Conservation (phyloP, 83 land plant species). For the Thuja plicata region DNA sequence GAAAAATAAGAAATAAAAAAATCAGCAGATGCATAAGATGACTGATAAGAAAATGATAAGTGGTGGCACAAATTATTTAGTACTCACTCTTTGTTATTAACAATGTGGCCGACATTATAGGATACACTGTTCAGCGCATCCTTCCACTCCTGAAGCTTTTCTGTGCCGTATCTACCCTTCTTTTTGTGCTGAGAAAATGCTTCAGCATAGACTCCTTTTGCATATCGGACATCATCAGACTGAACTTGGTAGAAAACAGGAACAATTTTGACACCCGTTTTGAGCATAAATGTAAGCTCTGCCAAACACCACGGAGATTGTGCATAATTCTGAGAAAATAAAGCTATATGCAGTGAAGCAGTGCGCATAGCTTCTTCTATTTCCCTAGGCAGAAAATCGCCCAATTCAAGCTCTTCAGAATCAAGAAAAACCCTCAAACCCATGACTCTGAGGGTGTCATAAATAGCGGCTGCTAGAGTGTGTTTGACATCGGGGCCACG, state of each 20-base stretch:
- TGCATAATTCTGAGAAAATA: neutral
- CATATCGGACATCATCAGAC: no score
- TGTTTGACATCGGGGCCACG: no score
- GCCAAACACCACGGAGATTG: neutral
- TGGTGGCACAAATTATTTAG: no score
- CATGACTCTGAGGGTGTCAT: fast-evolving
- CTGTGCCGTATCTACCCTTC: neutral
- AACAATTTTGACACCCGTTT: neutral
- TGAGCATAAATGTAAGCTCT: neutral
- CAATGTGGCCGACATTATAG: no score
- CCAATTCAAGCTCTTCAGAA: no score
- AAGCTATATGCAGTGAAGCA: neutral
- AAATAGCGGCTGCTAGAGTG: neutral
- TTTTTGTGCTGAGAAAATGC: neutral
- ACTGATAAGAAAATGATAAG: no score
- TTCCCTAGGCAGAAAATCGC: neutral
- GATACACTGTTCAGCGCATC: no score
- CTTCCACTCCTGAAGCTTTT: no score
- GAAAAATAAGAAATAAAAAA: no score
- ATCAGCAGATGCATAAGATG: no score
- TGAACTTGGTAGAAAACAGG: neutral
- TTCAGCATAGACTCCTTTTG: neutral
- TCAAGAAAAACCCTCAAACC: neutral
- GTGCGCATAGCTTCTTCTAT: neutral
- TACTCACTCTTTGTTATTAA: no score